phyloP scores from a whole-genome alignment of 495 filamentous ascomycete species.

The Diplogelasinospora grovesii region DNA sequence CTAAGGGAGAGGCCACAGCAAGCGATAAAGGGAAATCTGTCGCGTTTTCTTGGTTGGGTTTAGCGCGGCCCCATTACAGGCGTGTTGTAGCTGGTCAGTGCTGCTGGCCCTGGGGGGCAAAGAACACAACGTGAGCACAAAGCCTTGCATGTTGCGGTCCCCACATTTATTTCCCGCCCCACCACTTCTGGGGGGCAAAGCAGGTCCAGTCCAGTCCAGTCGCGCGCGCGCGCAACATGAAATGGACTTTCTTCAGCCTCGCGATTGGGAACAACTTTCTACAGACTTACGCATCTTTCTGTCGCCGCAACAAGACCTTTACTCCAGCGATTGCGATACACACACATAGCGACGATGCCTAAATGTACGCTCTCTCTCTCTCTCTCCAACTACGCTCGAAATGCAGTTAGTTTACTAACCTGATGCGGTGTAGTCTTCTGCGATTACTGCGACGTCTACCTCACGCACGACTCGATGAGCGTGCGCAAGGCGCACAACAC shows the following conservation, averaged over 20 bases:
- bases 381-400: conserved; percentile 2
- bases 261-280: conserved; percentile 5
- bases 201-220: too few relatives aligned
- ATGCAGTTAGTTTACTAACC: conserved; percentile 6
- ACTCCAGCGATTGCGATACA: background rate
- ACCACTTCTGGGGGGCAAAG: too few relatives aligned
- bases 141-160: too few relatives aligned
- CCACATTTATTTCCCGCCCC: too few relatives aligned
- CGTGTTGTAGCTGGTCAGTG: too few relatives aligned
- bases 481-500: conserved; percentile 97
- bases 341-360: conserved; percentile 33
- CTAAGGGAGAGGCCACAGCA: too few relatives aligned
- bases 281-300: background rate
- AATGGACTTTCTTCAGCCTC: conserved; percentile 25
- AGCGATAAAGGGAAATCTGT: conserved; percentile 28
- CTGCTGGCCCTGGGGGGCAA: conserved; percentile 9
- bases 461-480: conserved; percentile 99
- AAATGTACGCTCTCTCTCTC: conserved; percentile 26
- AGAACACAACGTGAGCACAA: too few relatives aligned
- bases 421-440: conserved; percentile 50
- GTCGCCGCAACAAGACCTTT: background rate
- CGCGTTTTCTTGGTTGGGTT: conserved; percentile 21
- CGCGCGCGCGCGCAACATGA: too few relatives aligned
- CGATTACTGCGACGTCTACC: conserved; percentile 99
- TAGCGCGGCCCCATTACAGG: conserved; percentile 13